Conservation (phyloP, 2,329 filamentous ascomycete species). For the Colletotrichum trifolii region DNA sequence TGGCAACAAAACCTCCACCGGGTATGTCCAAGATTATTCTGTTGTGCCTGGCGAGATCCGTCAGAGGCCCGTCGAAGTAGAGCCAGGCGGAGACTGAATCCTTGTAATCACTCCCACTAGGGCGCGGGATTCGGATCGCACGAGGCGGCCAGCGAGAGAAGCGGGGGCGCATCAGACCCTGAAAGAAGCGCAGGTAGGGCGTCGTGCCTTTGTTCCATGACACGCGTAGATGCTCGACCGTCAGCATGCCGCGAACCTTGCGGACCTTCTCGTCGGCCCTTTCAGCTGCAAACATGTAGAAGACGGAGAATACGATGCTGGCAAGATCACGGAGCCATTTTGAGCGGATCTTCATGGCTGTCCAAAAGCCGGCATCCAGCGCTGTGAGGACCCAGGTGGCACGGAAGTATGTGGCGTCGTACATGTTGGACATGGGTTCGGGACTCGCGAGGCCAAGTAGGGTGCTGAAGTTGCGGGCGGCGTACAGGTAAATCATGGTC, state of each 20-base stretch:
- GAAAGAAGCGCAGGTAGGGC: conserved; percentile 82
- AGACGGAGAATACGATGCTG: conserved; percentile 85
- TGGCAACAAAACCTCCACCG: conserved; percentile 94
- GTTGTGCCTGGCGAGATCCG: conserved; percentile 79
- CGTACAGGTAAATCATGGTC: conserved; percentile 91
- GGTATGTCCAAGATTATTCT: conserved; percentile 90
- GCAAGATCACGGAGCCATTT: conserved; percentile 86
- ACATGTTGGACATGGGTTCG: conserved; percentile 93
- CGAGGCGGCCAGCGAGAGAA: conserved; percentile 85
- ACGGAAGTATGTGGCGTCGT: conserved; percentile 90
- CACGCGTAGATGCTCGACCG: conserved; percentile 89
- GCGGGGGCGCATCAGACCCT: conserved; percentile 78
- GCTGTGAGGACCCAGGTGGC: conserved; percentile 97
- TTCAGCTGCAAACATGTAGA: conserved; percentile 93
- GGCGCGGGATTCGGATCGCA: conserved; percentile 85
- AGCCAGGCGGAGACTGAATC: conserved; percentile 89
- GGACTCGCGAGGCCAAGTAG: conserved; percentile 91
- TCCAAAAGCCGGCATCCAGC: conserved; percentile 97
- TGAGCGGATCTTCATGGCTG: conserved; percentile 87
- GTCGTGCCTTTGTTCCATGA: conserved; percentile 96
- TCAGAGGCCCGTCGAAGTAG: conserved; percentile 90
- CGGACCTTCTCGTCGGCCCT: conserved; percentile 96
- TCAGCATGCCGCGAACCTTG: conserved; percentile 86
- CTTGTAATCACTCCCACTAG: conserved; percentile 81
- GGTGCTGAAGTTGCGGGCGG: conserved; percentile 92